These are phyloP conservation scores for Acorus calamus DNA, from an alignment of 106 monocot genomes.

Conservation along the genomic window DNA sequence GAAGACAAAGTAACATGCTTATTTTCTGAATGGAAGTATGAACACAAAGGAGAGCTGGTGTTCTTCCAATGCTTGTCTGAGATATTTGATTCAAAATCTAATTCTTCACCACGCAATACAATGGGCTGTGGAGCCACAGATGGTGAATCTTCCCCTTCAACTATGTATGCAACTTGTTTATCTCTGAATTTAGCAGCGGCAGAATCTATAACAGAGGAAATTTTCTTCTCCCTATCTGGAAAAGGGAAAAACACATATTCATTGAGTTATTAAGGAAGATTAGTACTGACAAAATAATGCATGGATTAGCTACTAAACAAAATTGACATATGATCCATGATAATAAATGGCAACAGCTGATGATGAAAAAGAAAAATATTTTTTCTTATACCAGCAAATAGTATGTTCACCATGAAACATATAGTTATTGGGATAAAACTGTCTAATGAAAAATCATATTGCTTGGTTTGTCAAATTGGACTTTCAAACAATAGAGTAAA, in stretches of 20 bases:
- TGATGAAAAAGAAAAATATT: too few relatives aligned
- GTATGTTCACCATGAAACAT: too few relatives aligned
- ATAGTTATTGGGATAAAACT: too few relatives aligned
- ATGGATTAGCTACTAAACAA: too few relatives aligned
- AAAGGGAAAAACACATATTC: conserved; percentile 3
- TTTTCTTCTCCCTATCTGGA: conserved; percentile 36
- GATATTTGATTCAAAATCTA: conserved; percentile 14
- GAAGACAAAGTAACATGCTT: conserved; percentile 16
- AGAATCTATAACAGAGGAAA: conserved; percentile 31
- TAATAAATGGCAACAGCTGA: too few relatives aligned
- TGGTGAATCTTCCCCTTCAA: conserved; percentile 35
- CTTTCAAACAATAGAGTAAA: too few relatives aligned
- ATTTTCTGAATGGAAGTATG: conserved; percentile 36
- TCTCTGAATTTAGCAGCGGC: conserved; percentile 49
- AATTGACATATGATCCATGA: too few relatives aligned
- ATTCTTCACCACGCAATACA: conserved; percentile 51
- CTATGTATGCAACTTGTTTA: conserved; percentile 49
- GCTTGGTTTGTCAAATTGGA: too few relatives aligned
- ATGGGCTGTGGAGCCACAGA: conserved; percentile 26
- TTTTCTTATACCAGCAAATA: too few relatives aligned
- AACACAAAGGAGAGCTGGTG: conserved; percentile 35
- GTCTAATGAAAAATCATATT: too few relatives aligned
- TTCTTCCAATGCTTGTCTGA: neutral
- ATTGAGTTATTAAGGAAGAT: neutral
- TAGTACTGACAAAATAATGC: too few relatives aligned